These are phyloP conservation scores for Cryptosporidium sp. DNA, from an alignment of 169 alveolate species.

Conservation along the genomic window DNA sequence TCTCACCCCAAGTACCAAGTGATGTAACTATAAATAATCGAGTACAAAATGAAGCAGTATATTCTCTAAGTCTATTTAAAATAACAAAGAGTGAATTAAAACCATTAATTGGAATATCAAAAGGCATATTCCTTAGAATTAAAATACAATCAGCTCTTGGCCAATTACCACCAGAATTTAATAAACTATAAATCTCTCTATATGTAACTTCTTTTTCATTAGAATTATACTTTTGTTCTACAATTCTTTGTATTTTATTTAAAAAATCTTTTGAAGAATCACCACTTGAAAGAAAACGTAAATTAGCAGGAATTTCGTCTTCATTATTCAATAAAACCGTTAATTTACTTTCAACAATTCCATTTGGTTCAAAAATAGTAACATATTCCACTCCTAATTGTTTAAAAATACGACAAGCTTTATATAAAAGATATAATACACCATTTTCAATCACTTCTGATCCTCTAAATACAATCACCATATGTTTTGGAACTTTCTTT, in stretches of 20 bases:
- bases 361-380: constrained; percentile 70
- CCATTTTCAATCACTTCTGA: constrained; percentile 58
- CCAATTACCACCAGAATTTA: constrained; percentile 72
- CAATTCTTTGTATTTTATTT: constrained; percentile 40
- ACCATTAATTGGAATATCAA: constrained; percentile 58
- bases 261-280: constrained; percentile 61
- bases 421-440: constrained; percentile 30
- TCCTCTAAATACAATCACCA: constrained; percentile 67
- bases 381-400: constrained; percentile 36
- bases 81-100: constrained; percentile 9
- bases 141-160: constrained; percentile 63
- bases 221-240: neutral
- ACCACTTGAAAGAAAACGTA: constrained; percentile 31
- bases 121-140: constrained; percentile 51
- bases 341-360: constrained; percentile 45
- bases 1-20: constrained; percentile 64
- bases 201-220: constrained; percentile 34
- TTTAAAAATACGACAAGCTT: constrained; percentile 31
- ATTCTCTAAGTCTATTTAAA: constrained; percentile 34
- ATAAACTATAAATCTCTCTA: constrained; percentile 23
- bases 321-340: neutral
- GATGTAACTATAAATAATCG: constrained; percentile 30
- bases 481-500: constrained; percentile 65
- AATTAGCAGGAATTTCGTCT: constrained; percentile 40
- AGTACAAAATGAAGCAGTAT: constrained; percentile 27